Conservation (phyloP, 2,329 filamentous ascomycete genomes). For the Paraphoma sp. region DNA sequence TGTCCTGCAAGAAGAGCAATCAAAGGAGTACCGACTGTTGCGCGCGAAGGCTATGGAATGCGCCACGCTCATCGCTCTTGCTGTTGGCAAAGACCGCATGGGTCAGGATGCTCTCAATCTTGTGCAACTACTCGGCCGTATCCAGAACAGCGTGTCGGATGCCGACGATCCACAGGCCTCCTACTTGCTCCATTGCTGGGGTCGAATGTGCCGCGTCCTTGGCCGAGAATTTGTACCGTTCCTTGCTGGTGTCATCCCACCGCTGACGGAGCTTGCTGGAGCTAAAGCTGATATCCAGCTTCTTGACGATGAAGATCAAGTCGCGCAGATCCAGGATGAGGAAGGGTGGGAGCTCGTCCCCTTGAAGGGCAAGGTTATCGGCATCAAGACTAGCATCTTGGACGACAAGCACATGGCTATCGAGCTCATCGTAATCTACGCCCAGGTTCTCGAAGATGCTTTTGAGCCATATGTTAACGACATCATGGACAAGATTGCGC, state of each 20-base stretch:
- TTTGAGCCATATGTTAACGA: constrained; percentile 92
- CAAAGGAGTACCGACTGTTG: constrained; percentile 89
- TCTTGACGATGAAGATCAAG: constrained; percentile 92
- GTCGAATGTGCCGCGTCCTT: constrained; percentile 95
- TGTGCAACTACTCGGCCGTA: constrained; percentile 84
- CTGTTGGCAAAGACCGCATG: constrained; percentile 92
- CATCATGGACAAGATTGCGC: constrained; percentile 95
- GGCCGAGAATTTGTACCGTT: constrained; percentile 91
- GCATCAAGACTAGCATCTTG: constrained; percentile 94
- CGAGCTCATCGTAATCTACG: constrained; percentile 95
- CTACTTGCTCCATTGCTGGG: constrained; percentile 99
- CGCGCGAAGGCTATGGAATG: constrained; percentile 99
- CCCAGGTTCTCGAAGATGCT: constrained; percentile 88
- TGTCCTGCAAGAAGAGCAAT: constrained; percentile 86
- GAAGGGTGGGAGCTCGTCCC: constrained; percentile 98
- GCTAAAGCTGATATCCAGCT: constrained; percentile 98
- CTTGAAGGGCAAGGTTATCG: constrained; percentile 96
- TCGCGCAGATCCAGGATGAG: constrained; percentile 89
- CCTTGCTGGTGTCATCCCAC: constrained; percentile 91
- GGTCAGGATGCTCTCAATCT: constrained; percentile 85
- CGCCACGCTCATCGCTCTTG: constrained; percentile 91
- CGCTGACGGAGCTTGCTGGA: constrained; percentile 85
- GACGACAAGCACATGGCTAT: constrained; percentile 99
- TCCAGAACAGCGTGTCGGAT: constrained; percentile 82
- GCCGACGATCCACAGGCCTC: constrained; percentile 94